phyloP scores from a whole-genome alignment of 305 asterid genomes.

The Solanum aculeatissimum region DNA sequence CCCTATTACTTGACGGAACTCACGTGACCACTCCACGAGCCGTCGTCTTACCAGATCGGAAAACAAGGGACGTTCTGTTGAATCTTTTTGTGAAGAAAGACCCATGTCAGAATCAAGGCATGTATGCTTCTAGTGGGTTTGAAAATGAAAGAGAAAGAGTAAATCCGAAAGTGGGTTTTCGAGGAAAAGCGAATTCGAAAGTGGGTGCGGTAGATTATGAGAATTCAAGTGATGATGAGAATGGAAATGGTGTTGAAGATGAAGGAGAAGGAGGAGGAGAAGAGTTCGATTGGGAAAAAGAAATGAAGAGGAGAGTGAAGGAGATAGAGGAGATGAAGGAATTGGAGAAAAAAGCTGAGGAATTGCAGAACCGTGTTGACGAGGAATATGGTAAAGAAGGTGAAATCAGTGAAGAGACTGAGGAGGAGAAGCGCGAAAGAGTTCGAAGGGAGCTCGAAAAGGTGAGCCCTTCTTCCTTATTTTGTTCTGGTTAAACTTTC shows the following conservation, averaged over 20 bases:
- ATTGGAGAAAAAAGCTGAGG: constrained; percentile 87
- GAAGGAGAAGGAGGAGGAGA: constrained; percentile 46
- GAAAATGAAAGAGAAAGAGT: constrained; percentile 31
- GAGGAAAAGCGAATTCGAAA: constrained; percentile 35
- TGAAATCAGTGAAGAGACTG: constrained; percentile 34
- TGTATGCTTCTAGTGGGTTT: constrained; percentile 16
- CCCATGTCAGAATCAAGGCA: constrained; percentile 8
- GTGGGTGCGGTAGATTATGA: constrained; percentile 60
- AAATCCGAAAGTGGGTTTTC: background rate
- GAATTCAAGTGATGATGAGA: constrained; percentile 77
- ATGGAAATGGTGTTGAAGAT: constrained; percentile 49
- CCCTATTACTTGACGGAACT: constrained; percentile 51
- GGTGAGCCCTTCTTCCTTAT: constrained; percentile 16
- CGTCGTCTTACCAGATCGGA: constrained; percentile 28
- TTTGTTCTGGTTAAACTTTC: background rate
- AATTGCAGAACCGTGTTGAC: constrained; percentile 60
- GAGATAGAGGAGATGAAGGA: constrained; percentile 82
- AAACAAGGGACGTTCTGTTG: constrained; percentile 41
- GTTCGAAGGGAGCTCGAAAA: constrained; percentile 61
- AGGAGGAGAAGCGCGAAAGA: constrained; percentile 58
- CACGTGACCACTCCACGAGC: constrained; percentile 36
- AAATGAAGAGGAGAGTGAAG: constrained; percentile 77
- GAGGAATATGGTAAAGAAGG: constrained; percentile 27
- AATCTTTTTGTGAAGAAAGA: constrained; percentile 42
- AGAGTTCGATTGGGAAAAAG: constrained; percentile 65